phyloP scores from a whole-genome alignment of 2,329 filamentous ascomycete species.

The Nothomitra cinnamomea region DNA sequence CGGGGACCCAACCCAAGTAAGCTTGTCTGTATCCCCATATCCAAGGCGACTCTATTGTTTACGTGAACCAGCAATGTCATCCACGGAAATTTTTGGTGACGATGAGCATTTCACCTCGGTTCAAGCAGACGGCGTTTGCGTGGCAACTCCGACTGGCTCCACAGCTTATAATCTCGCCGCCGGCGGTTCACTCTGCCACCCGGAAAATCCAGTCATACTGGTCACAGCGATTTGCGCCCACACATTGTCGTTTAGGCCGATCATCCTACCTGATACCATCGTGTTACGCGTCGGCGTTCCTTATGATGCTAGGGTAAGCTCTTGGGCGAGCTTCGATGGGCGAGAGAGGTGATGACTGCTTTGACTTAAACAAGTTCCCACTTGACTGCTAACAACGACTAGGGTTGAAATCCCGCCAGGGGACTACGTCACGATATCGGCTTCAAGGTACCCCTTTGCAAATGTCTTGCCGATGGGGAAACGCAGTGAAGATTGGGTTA shows the following conservation, averaged over 20 bases:
- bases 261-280: slow-evolving; percentile 90
- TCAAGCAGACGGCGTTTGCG: slow-evolving; percentile 80
- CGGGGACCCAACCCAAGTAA: slow-evolving; percentile 80
- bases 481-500: slow-evolving; percentile 31
- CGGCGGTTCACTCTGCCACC: slow-evolving; percentile 87
- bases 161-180: slow-evolving; percentile 93
- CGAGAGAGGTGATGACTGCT: slow-evolving; percentile 47
- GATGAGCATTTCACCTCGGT: slow-evolving; percentile 92
- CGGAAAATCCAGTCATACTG: slow-evolving; percentile 90
- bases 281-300: slow-evolving; percentile 88
- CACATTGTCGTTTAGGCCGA: slow-evolving; percentile 87
- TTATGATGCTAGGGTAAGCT: slow-evolving; percentile 73
- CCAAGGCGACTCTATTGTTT: background rate
- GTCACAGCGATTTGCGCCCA: slow-evolving; percentile 90
- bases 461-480: slow-evolving; percentile 28
- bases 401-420: slow-evolving; percentile 31
- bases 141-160: slow-evolving; percentile 85
- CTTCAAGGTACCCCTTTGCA: slow-evolving; percentile 33
- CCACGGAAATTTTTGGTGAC: slow-evolving; percentile 82
- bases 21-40: slow-evolving; percentile 15
- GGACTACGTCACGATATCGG: slow-evolving; percentile 35
- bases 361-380: background rate
- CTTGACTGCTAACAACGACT: background rate
- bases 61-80: slow-evolving; percentile 55
- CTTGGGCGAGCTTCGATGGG: slow-evolving; percentile 97